Conservation (phyloP, 805 yeast species). For the Cyberlindnera xylosilytica region DNA sequence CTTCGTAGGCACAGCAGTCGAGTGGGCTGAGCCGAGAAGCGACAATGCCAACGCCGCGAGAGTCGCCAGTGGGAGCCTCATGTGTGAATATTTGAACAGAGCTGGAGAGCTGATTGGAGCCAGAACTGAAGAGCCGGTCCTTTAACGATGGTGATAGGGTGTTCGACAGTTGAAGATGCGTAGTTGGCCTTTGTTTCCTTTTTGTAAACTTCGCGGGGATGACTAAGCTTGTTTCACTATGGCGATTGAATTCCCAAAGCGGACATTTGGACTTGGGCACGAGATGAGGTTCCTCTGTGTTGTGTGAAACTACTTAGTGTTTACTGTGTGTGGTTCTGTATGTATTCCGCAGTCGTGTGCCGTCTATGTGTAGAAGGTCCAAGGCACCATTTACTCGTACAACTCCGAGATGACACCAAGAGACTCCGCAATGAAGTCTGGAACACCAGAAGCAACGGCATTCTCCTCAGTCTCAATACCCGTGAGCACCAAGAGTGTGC, state of each 20-base stretch:
- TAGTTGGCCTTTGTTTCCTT: background rate
- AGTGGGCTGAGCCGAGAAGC: background rate
- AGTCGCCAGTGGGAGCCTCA: conserved; percentile 9
- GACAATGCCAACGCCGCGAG: conserved; percentile 4
- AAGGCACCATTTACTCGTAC: conserved; percentile 27
- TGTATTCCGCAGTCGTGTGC: too few species aligned
- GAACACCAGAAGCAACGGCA: conserved; percentile 46
- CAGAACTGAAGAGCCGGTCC: too few species aligned
- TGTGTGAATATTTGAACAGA: too few species aligned
- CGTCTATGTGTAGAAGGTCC: too few species aligned
- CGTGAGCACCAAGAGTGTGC: conserved; percentile 81
- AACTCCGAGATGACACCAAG: conserved; percentile 62
- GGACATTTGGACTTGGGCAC: background rate
- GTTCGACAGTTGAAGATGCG: too few species aligned
- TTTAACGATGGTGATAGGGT: too few species aligned
- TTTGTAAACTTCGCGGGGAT: background rate
- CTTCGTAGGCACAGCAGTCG: conserved; percentile 33
- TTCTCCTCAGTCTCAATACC: conserved; percentile 83
- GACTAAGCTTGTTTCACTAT: background rate
- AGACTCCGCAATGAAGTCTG: conserved; percentile 65
- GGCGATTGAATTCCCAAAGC: background rate
- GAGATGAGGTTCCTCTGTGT: too few species aligned
- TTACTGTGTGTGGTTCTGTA: too few species aligned
- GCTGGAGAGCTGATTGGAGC: too few species aligned
- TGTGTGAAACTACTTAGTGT: too few species aligned